Conservation (phyloP, 2,329 filamentous ascomycete genomes). For the Cephalotrichum gorgonifer region DNA sequence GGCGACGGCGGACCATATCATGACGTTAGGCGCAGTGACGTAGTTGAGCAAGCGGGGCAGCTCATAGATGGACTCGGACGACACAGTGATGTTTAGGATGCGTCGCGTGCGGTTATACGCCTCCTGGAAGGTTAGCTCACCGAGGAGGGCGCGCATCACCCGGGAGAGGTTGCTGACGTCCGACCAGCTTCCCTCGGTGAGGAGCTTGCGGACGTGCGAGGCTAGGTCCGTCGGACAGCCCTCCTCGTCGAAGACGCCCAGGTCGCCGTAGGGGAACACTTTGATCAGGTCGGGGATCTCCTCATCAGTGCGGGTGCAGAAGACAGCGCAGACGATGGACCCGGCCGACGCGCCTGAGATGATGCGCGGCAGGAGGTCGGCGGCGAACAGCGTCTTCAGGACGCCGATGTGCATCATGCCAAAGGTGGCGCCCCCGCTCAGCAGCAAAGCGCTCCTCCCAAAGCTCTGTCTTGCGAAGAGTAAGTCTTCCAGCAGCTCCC, state of each 20-base stretch:
- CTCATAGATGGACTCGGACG: constrained; percentile 78
- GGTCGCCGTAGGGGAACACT: constrained; percentile 67
- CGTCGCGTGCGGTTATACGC: constrained; percentile 89
- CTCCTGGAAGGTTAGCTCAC: constrained; percentile 90
- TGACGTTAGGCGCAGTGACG: constrained; percentile 82
- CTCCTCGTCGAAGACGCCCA: constrained; percentile 66
- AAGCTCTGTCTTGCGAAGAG: constrained; percentile 68
- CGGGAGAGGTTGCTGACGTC: constrained; percentile 73
- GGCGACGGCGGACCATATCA: constrained; percentile 95
- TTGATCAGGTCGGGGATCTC: constrained; percentile 62
- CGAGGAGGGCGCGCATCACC: constrained; percentile 72
- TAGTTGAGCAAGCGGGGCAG: constrained; percentile 83
- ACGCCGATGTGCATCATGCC: constrained; percentile 91
- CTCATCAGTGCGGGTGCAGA: constrained; percentile 68
- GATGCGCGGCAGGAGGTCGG: constrained; percentile 67
- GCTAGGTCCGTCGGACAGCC: constrained; percentile 45
- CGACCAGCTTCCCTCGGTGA: constrained; percentile 76
- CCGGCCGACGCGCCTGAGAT: constrained; percentile 83
- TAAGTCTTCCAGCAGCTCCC: constrained; percentile 55
- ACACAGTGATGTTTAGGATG: constrained; percentile 90
- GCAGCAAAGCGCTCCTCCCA: constrained; percentile 70
- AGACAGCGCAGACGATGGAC: constrained; percentile 72
- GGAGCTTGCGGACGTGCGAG: constrained; percentile 58
- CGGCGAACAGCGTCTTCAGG: constrained; percentile 68
- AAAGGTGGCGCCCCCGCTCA: constrained; percentile 81